Evolutionary conservation across 305 asterid species (phyloP).

Genomic region (Fraxinus greggii): DNA sequence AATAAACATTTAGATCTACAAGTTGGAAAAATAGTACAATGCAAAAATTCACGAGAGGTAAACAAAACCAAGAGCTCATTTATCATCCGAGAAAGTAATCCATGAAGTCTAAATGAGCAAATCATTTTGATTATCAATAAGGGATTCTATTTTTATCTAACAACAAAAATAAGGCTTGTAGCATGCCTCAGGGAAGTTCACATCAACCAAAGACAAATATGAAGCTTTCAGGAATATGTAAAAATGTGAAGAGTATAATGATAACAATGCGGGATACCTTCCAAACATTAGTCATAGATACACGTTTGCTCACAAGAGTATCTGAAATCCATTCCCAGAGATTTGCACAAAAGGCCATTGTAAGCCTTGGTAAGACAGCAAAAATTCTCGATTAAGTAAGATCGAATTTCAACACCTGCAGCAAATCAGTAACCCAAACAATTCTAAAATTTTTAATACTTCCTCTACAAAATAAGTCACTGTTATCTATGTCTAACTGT

Average conservation of each 20-base stretch:
- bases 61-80: neutral
- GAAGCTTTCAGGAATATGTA: neutral
- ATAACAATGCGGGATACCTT: no score
- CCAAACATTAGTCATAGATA: no score
- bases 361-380: no score
- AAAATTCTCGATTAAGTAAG: no score
- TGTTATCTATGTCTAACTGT: no score
- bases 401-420: no score
- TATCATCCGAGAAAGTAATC: neutral
- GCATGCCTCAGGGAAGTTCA: neutral
- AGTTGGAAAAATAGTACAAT: neutral
- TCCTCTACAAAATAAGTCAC: no score
- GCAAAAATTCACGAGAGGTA: neutral
- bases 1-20: neutral
- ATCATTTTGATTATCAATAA: neutral
- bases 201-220: neutral
- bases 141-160: neutral
- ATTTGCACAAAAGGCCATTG: no score
- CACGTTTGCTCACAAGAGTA: no score
- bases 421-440: no score
- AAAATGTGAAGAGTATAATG: neutral
- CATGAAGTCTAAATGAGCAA: constrained; percentile 46
- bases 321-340: no score
- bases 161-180: neutral
- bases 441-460: no score